A percentile compares a stretch with the other conserved stretches of the same genome.
Conservation (phyloP, 2,329 filamentous ascomycete genomes). For the Ophiostoma populinum region DNA sequence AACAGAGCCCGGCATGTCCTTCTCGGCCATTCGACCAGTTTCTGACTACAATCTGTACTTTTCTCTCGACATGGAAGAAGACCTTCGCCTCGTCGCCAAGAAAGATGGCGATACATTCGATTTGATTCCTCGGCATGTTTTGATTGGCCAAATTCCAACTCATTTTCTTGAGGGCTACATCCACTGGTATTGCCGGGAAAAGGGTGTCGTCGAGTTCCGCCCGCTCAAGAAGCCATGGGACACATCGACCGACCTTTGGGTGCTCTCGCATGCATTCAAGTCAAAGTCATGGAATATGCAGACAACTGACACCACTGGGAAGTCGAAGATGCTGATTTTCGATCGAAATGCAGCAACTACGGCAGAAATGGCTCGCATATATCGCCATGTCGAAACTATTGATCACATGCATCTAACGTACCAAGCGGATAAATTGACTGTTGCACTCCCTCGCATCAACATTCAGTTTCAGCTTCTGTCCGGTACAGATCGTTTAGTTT, state of each 20-base stretch:
- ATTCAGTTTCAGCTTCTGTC: conserved; percentile 26
- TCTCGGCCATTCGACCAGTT: conserved; percentile 19
- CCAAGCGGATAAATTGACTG: conserved; percentile 14
- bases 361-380: background rate
- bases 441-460: conserved; percentile 28
- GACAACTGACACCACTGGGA: conserved; percentile 11
- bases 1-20: conserved; percentile 21
- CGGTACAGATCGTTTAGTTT: conserved; percentile 19
- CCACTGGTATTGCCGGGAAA: conserved; percentile 24
- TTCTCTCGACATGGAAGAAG: conserved; percentile 11
- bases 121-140: conserved; percentile 23
- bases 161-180: conserved; percentile 22
- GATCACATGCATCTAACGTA: background rate
- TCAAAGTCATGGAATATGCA: background rate
- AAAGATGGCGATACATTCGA: conserved; percentile 10
- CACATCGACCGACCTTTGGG: conserved; percentile 9
- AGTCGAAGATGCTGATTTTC: too few relatives aligned
- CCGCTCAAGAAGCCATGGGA: conserved; percentile 15
- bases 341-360: conserved; percentile 12
- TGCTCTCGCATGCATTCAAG: too few relatives aligned
- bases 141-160: conserved; percentile 17
- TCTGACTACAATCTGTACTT: conserved; percentile 21
- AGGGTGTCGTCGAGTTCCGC: conserved; percentile 18
- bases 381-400: background rate
- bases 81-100: conserved; percentile 18